Evolutionary conservation across 192 early-diverging fungal species (phyloP).

Genomic region (Coemansia sp.): DNA sequence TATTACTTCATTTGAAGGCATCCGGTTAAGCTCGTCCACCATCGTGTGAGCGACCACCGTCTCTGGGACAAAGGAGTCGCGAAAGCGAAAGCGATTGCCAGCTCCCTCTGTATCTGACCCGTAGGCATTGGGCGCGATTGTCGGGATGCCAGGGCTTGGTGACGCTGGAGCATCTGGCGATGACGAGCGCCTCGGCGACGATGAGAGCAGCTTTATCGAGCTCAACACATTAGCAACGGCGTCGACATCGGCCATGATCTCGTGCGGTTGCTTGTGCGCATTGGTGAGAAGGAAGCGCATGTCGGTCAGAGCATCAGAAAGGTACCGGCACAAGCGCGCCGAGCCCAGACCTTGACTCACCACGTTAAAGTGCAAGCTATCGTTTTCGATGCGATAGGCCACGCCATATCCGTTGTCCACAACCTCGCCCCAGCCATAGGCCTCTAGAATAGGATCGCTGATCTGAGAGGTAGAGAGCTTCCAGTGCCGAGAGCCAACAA

Average conservation of each 20-base stretch:
- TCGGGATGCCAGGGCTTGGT: background rate
- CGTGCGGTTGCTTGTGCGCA: conserved; percentile 53
- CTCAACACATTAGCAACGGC: conserved; percentile 48
- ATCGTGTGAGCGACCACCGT: conserved; percentile 24
- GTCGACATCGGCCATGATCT: conserved; percentile 54
- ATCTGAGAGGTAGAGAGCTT: conserved; percentile 67
- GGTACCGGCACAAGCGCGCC: conserved; percentile 60
- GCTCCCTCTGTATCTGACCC: background rate
- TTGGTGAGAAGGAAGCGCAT: conserved; percentile 61
- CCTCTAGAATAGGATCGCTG: conserved; percentile 53
- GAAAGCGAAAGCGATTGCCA: conserved; percentile 19
- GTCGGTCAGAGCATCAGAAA: conserved; percentile 69
- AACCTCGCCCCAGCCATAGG: conserved; percentile 64
- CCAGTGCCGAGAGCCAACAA: conserved; percentile 63
- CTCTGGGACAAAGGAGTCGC: conserved; percentile 20
- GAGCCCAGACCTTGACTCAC: conserved; percentile 50
- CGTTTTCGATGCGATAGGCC: conserved; percentile 58
- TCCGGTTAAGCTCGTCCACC: conserved; percentile 46
- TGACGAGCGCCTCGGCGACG: conserved; percentile 31
- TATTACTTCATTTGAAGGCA: conserved; percentile 53
- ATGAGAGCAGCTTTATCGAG: conserved; percentile 50
- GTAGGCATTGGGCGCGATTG: background rate
- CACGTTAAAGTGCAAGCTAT: conserved; percentile 54
- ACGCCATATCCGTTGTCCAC: conserved; percentile 61
- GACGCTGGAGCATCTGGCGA: conserved; percentile 8